phyloP scores from a whole-genome alignment of 139 green algal species.

The Asterochloris sp. region DNA sequence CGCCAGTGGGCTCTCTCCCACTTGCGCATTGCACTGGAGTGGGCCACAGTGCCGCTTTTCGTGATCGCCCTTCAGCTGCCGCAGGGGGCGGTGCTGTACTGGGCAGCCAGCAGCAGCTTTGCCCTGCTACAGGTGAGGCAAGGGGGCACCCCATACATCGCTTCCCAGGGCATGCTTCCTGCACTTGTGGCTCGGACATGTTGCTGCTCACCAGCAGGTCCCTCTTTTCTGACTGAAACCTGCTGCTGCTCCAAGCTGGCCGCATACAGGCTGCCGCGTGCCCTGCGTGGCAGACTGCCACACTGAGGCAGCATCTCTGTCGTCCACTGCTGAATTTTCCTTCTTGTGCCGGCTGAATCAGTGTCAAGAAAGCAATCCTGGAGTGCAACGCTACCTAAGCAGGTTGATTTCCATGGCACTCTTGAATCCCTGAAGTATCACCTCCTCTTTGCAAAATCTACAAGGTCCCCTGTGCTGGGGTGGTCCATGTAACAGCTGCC shows the following conservation, averaged over 20 bases:
- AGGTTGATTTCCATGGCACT: too few relatives aligned
- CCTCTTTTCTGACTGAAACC: too few relatives aligned
- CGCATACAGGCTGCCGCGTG: not conserved
- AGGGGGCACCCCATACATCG: not conserved
- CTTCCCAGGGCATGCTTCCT: not conserved
- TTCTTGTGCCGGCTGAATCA: too few relatives aligned
- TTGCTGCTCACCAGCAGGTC: not conserved
- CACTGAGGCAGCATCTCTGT: too few relatives aligned
- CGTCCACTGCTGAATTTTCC: too few relatives aligned
- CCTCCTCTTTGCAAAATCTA: too few relatives aligned
- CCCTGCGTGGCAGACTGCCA: not conserved
- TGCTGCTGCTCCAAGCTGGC: not conserved
- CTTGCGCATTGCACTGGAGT: constrained; percentile 38
- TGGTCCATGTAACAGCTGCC: too few relatives aligned
- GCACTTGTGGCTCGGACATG: not conserved
- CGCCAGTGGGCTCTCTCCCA: constrained; percentile 26
- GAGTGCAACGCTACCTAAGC: too few relatives aligned
- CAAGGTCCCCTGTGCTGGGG: too few relatives aligned
- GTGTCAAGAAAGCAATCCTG: too few relatives aligned
- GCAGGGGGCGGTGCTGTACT: constrained; percentile 73
- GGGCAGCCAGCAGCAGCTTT: constrained; percentile 45
- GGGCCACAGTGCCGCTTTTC: constrained; percentile 41
- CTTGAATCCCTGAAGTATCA: too few relatives aligned
- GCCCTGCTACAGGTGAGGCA: constrained; percentile 38
- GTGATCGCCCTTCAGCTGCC: constrained; percentile 53